Percentiles rank a stretch among this genome's conserved stretches.
These are phyloP conservation scores for Epichloe hybrida DNA, from an alignment of 2,329 filamentous ascomycete species.

Conservation along the genomic window DNA sequence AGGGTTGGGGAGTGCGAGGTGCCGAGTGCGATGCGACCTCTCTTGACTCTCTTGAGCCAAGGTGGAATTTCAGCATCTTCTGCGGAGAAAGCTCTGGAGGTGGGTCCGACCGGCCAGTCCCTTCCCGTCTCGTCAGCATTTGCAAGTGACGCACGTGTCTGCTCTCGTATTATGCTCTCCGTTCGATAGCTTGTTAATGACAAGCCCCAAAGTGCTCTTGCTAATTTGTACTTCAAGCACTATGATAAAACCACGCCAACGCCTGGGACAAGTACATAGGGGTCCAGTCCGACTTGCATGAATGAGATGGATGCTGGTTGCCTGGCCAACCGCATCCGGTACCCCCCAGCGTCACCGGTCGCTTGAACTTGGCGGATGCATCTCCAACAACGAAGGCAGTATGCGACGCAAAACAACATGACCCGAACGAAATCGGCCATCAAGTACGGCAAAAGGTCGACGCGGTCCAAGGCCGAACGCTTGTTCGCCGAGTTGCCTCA, in stretches of 20 bases:
- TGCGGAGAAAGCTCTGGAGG: not conserved
- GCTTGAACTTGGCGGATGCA: not conserved
- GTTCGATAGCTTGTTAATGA: no score
- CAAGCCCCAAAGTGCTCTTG: no score
- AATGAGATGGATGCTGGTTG: slow-evolving; percentile 1
- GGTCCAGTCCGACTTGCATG: no score
- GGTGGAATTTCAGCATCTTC: not conserved
- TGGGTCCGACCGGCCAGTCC: not conserved
- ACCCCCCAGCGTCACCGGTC: not conserved
- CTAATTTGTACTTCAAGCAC: no score
- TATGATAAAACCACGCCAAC: no score
- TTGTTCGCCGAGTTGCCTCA: slow-evolving; percentile 39
- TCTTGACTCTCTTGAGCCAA: not conserved
- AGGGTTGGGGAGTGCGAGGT: slow-evolving; percentile 6
- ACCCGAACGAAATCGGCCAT: slow-evolving; percentile 28
- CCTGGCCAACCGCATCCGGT: slow-evolving; percentile 4
- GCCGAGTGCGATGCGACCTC: not conserved
- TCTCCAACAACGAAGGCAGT: not conserved
- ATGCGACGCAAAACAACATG: slow-evolving; percentile 23
- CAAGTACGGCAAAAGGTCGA: slow-evolving; percentile 38
- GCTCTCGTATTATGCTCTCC: no score
- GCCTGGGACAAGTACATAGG: no score
- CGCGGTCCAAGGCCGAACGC: slow-evolving; percentile 31
- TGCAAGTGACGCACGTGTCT: no score
- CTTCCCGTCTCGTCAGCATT: no score